Conservation (phyloP, 2,329 filamentous ascomycete species). For the Stagonosporopsis cucurbitacearum region DNA sequence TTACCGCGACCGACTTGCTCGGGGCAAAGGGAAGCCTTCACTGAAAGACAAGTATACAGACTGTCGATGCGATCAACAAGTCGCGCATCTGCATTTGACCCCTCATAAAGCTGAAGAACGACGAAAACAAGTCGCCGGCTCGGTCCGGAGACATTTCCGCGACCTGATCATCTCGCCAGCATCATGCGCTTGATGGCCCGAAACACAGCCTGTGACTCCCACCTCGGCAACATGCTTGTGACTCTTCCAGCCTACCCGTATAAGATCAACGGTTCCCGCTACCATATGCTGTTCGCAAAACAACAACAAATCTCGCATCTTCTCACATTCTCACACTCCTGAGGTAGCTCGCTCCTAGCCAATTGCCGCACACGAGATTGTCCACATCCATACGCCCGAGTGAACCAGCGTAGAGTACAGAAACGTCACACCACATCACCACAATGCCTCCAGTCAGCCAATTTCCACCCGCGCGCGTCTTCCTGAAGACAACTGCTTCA, state of each 20-base stretch:
- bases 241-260: constrained; percentile 9
- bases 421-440: background rate
- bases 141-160: constrained; percentile 18
- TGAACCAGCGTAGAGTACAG: background rate
- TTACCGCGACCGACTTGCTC: background rate
- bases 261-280: constrained; percentile 8
- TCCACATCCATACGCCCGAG: constrained; percentile 2
- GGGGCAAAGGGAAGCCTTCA: constrained; percentile 10
- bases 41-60: background rate
- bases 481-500: constrained; percentile 26
- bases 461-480: constrained; percentile 39
- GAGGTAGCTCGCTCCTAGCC: background rate
- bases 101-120: constrained; percentile 1
- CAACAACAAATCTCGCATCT: background rate
- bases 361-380: background rate
- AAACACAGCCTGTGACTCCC: constrained; percentile 18
- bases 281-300: background rate
- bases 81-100: constrained; percentile 15
- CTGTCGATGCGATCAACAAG: constrained; percentile 11
- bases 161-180: constrained; percentile 19
- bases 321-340: background rate
- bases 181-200: constrained; percentile 22
- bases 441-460: constrained; percentile 40
- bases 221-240: constrained; percentile 15
- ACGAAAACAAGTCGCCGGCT: constrained; percentile 21